Conservation (phyloP, 352 stramenopile genomes). For the Pythium monospermum region DNA sequence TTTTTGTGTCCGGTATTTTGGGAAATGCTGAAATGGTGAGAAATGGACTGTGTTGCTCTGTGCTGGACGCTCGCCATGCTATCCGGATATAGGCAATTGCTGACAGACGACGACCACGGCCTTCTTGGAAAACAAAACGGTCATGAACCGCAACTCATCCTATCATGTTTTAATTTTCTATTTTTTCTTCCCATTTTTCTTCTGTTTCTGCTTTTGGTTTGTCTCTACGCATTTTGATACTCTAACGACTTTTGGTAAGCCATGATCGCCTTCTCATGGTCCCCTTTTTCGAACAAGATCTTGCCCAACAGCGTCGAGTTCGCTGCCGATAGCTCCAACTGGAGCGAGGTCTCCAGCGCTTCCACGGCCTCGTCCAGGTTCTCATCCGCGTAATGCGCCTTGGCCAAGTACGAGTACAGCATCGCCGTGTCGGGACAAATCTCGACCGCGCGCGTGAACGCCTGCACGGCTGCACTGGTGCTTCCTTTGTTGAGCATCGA, state of each 20-base stretch:
- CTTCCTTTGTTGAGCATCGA: constrained; percentile 83
- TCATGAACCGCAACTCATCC: too few species aligned
- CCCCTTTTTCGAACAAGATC: constrained; percentile 84
- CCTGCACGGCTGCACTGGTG: constrained; percentile 66
- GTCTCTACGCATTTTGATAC: constrained; percentile 16
- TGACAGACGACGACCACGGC: too few species aligned
- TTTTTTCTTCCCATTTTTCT: too few species aligned
- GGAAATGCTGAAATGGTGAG: too few species aligned
- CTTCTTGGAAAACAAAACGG: too few species aligned
- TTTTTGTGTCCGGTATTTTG: too few species aligned
- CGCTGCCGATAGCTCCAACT: constrained; percentile 70
- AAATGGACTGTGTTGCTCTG: too few species aligned
- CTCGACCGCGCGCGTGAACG: constrained; percentile 79
- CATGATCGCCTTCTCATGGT: constrained; percentile 82
- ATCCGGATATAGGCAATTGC: too few species aligned
- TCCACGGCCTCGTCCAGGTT: constrained; percentile 73
- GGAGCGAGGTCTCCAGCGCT: constrained; percentile 57
- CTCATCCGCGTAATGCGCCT: constrained; percentile 80
- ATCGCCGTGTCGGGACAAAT: constrained; percentile 67
- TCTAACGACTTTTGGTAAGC: constrained; percentile 82
- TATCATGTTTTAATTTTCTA: too few species aligned
- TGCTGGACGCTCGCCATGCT: too few species aligned
- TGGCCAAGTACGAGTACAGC: constrained; percentile 75
- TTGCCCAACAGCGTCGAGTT: constrained; percentile 84
- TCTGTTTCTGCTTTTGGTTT: too few species aligned